Conservation (phyloP, 208 protist genomes). For the Trypanosoma melophagium region DNA sequence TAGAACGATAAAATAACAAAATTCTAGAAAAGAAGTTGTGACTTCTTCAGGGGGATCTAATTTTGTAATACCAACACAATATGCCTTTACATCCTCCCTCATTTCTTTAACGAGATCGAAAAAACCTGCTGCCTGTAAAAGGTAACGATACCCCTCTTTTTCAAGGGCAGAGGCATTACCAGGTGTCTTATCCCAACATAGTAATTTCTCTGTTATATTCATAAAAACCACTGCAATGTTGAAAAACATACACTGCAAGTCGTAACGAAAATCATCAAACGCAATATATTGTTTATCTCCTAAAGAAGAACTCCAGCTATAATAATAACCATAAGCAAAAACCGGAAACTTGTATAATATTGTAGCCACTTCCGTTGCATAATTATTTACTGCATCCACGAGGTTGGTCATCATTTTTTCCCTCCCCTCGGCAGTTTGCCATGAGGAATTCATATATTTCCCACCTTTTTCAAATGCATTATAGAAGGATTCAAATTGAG, state of each 20-base stretch:
- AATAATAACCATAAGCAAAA: constrained; percentile 49
- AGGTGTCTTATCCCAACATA: constrained; percentile 30
- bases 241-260: constrained; percentile 64
- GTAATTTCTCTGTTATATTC: constrained; percentile 54
- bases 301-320: constrained; percentile 56
- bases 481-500: constrained; percentile 34
- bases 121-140: constrained; percentile 62
- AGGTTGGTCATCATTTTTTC: constrained; percentile 39
- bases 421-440: constrained; percentile 23
- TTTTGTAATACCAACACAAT: constrained; percentile 37
- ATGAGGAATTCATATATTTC: constrained; percentile 15
- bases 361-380: constrained; percentile 29
- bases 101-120: constrained; percentile 46
- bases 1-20: constrained; percentile 46
- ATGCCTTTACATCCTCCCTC: constrained; percentile 36
- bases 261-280: constrained; percentile 76
- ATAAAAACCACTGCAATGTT: constrained; percentile 53
- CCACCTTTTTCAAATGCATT: constrained; percentile 31
- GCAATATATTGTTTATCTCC: constrained; percentile 35
- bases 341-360: constrained; percentile 35
- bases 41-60: constrained; percentile 40
- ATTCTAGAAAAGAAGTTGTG: constrained; percentile 24
- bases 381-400: constrained; percentile 36
- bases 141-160: constrained; percentile 63
- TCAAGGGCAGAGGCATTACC: constrained; percentile 28